Base-by-base conservation (phyloP, 2,329 filamentous ascomycete genomes). In the Capronia americana region DNA sequence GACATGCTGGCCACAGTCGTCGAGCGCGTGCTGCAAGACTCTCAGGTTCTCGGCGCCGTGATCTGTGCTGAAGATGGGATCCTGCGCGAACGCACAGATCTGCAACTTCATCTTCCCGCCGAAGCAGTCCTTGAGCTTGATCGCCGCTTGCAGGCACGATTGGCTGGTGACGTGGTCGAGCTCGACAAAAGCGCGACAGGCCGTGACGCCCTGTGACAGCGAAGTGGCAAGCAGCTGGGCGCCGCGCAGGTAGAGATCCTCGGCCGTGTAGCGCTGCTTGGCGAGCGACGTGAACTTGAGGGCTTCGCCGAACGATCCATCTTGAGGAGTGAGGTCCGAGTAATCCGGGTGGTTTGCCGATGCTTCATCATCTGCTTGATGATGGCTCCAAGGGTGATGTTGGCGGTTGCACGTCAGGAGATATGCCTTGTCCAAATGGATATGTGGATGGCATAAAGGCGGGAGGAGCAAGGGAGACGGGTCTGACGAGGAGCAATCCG, bases 151-250 rank as follows among this genome's bases (percentile, higher is more conserved):
- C 3, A 90, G 75, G 70, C 87, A 89, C 66, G 82, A 85, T 63
- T 84, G 76, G 4, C 80, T 78, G 0, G 91, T 88, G 8, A 85
- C 83, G 50, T 83, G 82, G 75, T 92, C 90, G 1, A 92, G 82
- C 76, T 92, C 90, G 56, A 91, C 88, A 74, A 92, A 92, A 1
- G 88, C 87, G 67, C 90, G 83, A 81, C 91, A 87, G 23, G 86
- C 84, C 0, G 89, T 90, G 2, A 92, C 90, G 4, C 89, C 89
- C 38, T 87, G 83, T 1, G 78, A 76, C 57, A 88, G 83, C 66
- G 88, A 90, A 64, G 90, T 87, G 46, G 88, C 85, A 17, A 92
- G 82, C 12, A 92, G 80, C 77, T 88, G 86, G 24, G 84, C 80
- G 3, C 90, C 90, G 67, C 90, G 83, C 63, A 85, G 82, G 26